Evolutionary conservation across 306 rosid genomes (phyloP).

Genomic region (Castanea sativa): DNA sequence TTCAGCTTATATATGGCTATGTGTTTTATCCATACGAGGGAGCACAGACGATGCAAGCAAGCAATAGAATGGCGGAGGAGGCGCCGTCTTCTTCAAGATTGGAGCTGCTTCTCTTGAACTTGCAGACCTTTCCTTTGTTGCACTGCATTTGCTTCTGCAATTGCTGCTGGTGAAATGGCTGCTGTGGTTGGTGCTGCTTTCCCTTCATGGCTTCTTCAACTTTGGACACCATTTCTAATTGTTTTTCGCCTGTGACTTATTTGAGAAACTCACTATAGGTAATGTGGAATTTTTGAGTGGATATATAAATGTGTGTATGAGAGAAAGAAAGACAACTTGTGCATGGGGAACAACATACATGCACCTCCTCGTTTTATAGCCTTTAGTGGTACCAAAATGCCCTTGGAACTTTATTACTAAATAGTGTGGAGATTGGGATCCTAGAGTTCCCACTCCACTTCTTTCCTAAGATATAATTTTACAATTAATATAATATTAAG

Average conservation of each 20-base stretch:
- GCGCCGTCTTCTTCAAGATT: slow-evolving; percentile 76
- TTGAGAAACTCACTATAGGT: too few relatives aligned
- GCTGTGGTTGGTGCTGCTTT: slow-evolving; percentile 38
- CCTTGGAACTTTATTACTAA: slow-evolving; percentile 12
- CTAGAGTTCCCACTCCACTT: too few relatives aligned
- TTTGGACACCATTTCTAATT: slow-evolving; percentile 64
- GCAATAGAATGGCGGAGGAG: slow-evolving; percentile 89
- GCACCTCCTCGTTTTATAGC: slow-evolving; percentile 52
- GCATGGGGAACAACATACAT: slow-evolving; percentile 36
- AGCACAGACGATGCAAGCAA: slow-evolving; percentile 91
- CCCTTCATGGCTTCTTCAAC: slow-evolving; percentile 71
- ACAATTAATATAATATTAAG: too few relatives aligned
- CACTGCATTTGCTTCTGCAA: slow-evolving; percentile 66
- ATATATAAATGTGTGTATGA: neutral
- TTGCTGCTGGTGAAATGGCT: slow-evolving; percentile 36
- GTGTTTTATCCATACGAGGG: slow-evolving; percentile 43
- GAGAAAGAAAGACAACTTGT: slow-evolving; percentile 9
- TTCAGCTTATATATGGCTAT: neutral
- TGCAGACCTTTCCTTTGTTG: slow-evolving; percentile 70
- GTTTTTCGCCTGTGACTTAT: neutral
- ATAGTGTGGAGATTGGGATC: neutral
- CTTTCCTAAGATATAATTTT: too few relatives aligned
- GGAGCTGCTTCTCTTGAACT: slow-evolving; percentile 89
- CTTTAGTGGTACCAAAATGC: slow-evolving; percentile 21
- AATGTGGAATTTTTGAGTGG: too few relatives aligned